Conservation (phyloP, 345 rosid species). For the Nasturtium officinale region DNA sequence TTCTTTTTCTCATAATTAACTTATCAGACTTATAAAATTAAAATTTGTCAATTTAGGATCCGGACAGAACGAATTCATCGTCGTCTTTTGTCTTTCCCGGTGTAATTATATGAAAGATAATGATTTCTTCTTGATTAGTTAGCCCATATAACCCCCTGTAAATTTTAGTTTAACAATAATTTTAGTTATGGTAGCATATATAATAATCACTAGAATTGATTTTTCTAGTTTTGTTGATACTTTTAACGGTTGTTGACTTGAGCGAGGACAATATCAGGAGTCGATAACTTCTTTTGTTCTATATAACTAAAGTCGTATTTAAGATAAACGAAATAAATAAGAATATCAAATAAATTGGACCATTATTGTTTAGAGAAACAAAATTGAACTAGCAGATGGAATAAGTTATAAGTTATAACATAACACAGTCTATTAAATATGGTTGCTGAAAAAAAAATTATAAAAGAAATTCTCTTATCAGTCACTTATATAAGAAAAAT, state of each 20-base stretch:
- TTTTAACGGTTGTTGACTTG: neutral
- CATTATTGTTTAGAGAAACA: too few relatives aligned
- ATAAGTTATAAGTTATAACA: neutral
- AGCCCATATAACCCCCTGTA: neutral
- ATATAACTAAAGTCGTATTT: neutral
- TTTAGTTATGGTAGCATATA: neutral
- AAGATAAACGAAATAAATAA: neutral
- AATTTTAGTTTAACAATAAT: neutral
- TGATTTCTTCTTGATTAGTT: constrained; percentile 29
- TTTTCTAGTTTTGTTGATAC: neutral
- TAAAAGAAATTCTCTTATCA: neutral
- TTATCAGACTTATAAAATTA: neutral
- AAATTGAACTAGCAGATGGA: neutral
- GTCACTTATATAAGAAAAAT: neutral
- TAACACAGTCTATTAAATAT: neutral
- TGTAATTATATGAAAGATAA: constrained; percentile 1
- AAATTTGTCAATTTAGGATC: constrained; percentile 6
- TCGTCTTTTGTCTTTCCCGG: constrained; percentile 4
- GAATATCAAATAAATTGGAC: neutral
- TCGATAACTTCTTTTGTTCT: constrained; percentile 11
- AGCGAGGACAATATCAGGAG: neutral
- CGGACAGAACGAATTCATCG: neutral
- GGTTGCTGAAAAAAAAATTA: neutral
- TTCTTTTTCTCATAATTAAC: too few relatives aligned
- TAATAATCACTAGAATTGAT: neutral